Percentiles rank a stretch among this genome's conserved stretches.
Evolutionary conservation across 768 basidiomycete species (phyloP).

Genomic region (Dendrothele bispora): DNA sequence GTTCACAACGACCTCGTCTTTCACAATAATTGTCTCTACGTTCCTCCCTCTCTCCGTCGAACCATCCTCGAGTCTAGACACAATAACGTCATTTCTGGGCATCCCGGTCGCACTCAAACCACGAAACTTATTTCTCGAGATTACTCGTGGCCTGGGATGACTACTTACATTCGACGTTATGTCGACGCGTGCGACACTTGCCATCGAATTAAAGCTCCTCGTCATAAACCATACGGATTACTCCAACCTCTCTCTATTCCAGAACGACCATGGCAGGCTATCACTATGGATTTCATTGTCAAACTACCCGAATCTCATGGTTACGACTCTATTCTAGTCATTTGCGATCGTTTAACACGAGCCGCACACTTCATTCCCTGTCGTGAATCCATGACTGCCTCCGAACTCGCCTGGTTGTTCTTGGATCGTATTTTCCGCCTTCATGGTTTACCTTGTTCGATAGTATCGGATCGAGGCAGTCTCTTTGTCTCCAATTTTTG

Average conservation of each 20-base stretch:
- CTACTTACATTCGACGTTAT: conserved; percentile 15
- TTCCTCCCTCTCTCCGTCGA: conserved; percentile 29
- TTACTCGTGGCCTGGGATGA: conserved; percentile 40
- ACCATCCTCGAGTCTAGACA: conserved; percentile 33
- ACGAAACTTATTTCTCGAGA: conserved; percentile 27
- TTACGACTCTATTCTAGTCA: conserved; percentile 34
- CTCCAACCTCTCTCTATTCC: conserved; percentile 37
- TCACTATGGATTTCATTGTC: conserved; percentile 43
- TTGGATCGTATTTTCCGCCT: conserved; percentile 31
- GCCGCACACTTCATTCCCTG: conserved; percentile 42
- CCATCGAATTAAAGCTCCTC: conserved; percentile 26
- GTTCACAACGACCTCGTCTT: conserved; percentile 17
- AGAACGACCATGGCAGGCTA: conserved; percentile 32
- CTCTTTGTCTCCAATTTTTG: conserved; percentile 34
- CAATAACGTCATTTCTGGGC: conserved; percentile 37
- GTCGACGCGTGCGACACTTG: conserved; percentile 36
- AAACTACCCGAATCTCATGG: conserved; percentile 37
- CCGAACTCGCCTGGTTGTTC: conserved; percentile 34
- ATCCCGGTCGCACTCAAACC: conserved; percentile 37
- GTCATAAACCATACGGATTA: conserved; percentile 35
- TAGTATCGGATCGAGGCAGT: conserved; percentile 32
- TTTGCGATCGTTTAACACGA: conserved; percentile 41
- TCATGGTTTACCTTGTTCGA: conserved; percentile 32
- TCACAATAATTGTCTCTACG: conserved; percentile 24
- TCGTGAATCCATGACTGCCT: conserved; percentile 22